Percentiles rank a stretch among this genome's conserved stretches.
phyloP scores from a whole-genome alignment of 371 early-diverging fungal species.

The Apophysomyces variabilis region DNA sequence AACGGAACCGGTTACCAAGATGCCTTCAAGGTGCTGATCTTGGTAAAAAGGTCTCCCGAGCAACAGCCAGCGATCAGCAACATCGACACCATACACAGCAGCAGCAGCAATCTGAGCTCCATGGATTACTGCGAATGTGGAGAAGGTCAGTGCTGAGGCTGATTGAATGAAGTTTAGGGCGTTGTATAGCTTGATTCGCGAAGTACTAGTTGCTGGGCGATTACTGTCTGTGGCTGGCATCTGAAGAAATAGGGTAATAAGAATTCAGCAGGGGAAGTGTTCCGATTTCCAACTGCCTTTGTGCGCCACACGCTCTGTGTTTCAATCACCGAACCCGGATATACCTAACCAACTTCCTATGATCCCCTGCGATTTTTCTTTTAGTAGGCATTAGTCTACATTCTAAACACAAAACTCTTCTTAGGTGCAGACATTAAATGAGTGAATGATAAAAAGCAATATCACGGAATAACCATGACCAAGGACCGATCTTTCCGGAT shows the following conservation, averaged over 20 bases:
- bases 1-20: conserved; percentile 44
- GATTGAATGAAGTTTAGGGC: conserved; percentile 38
- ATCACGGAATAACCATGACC: too few relatives aligned
- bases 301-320: not conserved
- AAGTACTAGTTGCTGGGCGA: conserved; percentile 59
- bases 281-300: not conserved
- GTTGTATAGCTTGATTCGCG: conserved; percentile 45
- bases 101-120: conserved; percentile 31
- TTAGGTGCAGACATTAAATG: too few relatives aligned
- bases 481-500: too few relatives aligned
- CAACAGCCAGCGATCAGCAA: conserved; percentile 40
- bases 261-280: conserved; percentile 27
- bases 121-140: conserved; percentile 24
- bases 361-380: too few relatives aligned
- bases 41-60: conserved; percentile 52
- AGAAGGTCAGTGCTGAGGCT: conserved; percentile 44
- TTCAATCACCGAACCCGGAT: too few relatives aligned
- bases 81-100: conserved; percentile 36
- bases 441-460: too few relatives aligned
- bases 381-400: too few relatives aligned
- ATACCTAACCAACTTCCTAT: too few relatives aligned
- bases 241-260: conserved; percentile 16
- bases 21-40: conserved; percentile 44
- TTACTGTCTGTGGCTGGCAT: conserved; percentile 55
- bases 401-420: too few relatives aligned